Evolutionary conservation across 169 alveolate species (phyloP).

Genomic region (Plasmodium gonderi): DNA sequence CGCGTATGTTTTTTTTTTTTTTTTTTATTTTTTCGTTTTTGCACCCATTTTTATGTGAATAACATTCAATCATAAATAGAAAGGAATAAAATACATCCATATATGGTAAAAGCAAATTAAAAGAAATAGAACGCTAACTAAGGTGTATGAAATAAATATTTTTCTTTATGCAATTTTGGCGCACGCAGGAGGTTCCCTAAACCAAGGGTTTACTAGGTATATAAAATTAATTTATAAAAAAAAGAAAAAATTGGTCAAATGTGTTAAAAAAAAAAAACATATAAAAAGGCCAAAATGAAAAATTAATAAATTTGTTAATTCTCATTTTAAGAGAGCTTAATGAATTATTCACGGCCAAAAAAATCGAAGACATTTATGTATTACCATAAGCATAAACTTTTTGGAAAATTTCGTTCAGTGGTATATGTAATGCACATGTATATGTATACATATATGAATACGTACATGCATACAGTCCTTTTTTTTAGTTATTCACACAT

Average conservation of each 20-base stretch:
- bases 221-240: not conserved
- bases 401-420: not conserved
- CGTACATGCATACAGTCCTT: not conserved
- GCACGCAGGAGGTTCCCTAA: not conserved
- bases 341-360: not conserved
- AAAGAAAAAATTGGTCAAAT: not conserved
- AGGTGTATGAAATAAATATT: not conserved
- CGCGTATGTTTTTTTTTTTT: not conserved
- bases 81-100: not conserved
- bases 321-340: not conserved
- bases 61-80: not conserved
- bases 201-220: not conserved
- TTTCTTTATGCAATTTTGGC: not conserved
- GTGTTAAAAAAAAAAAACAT: not conserved
- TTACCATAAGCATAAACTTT: not conserved
- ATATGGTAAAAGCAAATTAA: not conserved
- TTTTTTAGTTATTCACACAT: not conserved
- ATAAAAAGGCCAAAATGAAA: not conserved
- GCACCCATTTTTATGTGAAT: not conserved
- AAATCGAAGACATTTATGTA: not conserved
- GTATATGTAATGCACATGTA: not conserved
- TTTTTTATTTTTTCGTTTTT: not conserved
- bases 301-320: not conserved
- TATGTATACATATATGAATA: not conserved
- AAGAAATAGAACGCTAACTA: not conserved